Percentiles rank a stretch among this genome's conserved stretches.
phyloP scores from a whole-genome alignment of 2,329 filamentous ascomycete species.

The Erysiphe pulchra region DNA sequence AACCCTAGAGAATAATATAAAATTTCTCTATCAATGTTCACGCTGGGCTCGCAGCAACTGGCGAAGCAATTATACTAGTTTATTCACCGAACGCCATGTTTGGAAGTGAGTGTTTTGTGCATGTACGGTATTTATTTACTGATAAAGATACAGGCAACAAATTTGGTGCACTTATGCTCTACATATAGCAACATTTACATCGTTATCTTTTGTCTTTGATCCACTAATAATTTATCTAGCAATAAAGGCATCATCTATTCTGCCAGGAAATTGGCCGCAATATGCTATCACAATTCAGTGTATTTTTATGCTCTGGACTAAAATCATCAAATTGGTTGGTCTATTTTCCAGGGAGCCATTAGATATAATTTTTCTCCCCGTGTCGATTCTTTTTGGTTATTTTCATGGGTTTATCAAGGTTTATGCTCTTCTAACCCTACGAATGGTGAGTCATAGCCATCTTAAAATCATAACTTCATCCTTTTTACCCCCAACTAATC shows the following conservation, averaged over 20 bases:
- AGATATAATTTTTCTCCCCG: constrained; percentile 54
- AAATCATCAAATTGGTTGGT: constrained; percentile 72
- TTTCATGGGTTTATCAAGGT: constrained; percentile 84
- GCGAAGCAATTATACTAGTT: constrained; percentile 84
- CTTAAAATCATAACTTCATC: neutral
- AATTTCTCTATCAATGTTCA: constrained; percentile 80
- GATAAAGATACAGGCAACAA: constrained; percentile 38
- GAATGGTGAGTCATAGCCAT: constrained; percentile 37
- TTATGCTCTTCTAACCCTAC: constrained; percentile 59
- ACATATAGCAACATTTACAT: constrained; percentile 77
- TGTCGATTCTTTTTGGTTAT: constrained; percentile 81
- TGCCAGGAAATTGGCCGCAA: constrained; percentile 25
- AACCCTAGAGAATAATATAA: constrained; percentile 66
- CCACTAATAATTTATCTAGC: constrained; percentile 43
- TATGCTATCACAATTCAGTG: constrained; percentile 35
- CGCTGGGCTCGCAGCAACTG: constrained; percentile 95
- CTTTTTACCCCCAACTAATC: constrained; percentile 2
- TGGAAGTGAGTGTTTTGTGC: constrained; percentile 44
- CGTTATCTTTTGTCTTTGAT: constrained; percentile 60
- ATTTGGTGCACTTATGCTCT: constrained; percentile 86
- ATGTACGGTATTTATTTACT: neutral
- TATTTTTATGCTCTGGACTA: constrained; percentile 64
- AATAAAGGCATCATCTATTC: constrained; percentile 39
- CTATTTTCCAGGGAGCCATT: constrained; percentile 65
- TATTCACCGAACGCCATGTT: constrained; percentile 61